Evolutionary conservation across 2,329 filamentous ascomycete species (phyloP), one percentile per base, ranked within the genome.

Genomic region (Colletotrichum destructivum): DNA sequence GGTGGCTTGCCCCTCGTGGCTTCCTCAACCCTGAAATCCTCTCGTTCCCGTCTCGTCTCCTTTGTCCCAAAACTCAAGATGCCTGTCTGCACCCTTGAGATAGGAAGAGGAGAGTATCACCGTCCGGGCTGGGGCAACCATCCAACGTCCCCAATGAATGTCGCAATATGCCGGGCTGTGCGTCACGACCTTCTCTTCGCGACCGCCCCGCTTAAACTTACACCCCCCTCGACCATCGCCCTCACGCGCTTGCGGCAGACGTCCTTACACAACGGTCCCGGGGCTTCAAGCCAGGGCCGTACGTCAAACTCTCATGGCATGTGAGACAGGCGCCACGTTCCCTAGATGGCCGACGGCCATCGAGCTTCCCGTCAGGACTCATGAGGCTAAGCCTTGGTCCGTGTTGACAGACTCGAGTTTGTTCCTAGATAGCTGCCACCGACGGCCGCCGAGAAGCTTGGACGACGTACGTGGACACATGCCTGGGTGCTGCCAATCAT

Each of bases 271-370:
- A 47, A 46, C 47, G 57, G 23, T 35, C 23, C 56, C 49, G 8
- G 66, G 44, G 63, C 56, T 23, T 44, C 59, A 62, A 62, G 51
- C 54, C 54, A 71, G 65, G 63, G 52, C 59, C 23, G 47, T 18
- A 44, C 38, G 21, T 59, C 52, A 59, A 44, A 26, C 23, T 15
- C 12, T 21, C 69, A 62, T 63, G 40, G 59, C 52, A 63, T 69
- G 69, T 55, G 55, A 71, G 60, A 63, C 54, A 69, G 21, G 69
- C 59, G 59, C 67, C 54, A 71, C 69, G 59, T 71, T 69, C 69
- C 59, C 47, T 57, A 47, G 59, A 56, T 44, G 47, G 57, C 23
- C 35, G 21, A 69, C 47, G 52, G 52, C 47, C 49, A 21, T 56
- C 42, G 40, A 46, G 13, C 31, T n/a, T 42, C 31, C 42, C 18